Evolutionary conservation across 2,329 filamentous ascomycete genomes (phyloP).

Genomic region (Hyphodiscus sp.): DNA sequence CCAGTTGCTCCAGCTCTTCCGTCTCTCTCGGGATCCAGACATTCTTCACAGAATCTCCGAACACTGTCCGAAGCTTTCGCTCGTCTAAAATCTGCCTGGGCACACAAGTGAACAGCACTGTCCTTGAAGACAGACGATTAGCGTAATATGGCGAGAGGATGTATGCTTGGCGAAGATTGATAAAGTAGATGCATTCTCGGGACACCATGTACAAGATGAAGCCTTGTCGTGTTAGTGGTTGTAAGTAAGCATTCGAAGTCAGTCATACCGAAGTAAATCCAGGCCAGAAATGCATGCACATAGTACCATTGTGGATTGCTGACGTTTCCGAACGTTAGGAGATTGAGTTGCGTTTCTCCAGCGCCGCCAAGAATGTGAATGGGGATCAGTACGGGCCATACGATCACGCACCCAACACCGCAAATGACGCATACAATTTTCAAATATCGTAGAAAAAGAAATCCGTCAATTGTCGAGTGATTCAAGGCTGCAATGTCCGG

Average conservation of each 20-base stretch:
- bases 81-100: slow-evolving; percentile 53
- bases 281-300: slow-evolving; percentile 54
- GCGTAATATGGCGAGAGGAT: slow-evolving; percentile 59
- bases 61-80: slow-evolving; percentile 50
- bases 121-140: slow-evolving; percentile 58
- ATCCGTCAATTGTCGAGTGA: slow-evolving; percentile 60
- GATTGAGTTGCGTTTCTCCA: slow-evolving; percentile 46
- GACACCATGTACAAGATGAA: slow-evolving; percentile 63
- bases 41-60: slow-evolving; percentile 55
- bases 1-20: slow-evolving; percentile 51
- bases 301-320: slow-evolving; percentile 45
- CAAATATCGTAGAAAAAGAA: slow-evolving; percentile 58
- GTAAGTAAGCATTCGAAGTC: background rate
- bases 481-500: slow-evolving; percentile 43
- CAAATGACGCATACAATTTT: slow-evolving; percentile 55
- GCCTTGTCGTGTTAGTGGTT: slow-evolving; percentile 19
- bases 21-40: slow-evolving; percentile 57
- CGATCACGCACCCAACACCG: slow-evolving; percentile 54
- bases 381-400: slow-evolving; percentile 59
- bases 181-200: slow-evolving; percentile 60
- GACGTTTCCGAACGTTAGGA: slow-evolving; percentile 56
- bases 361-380: slow-evolving; percentile 56
- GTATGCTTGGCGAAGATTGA: slow-evolving; percentile 64
- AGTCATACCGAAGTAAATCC: slow-evolving; percentile 49
- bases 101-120: slow-evolving; percentile 61